These are phyloP conservation scores for Penicillium argentinense DNA, from an alignment of 495 filamentous ascomycete species.

Conservation along the genomic window DNA sequence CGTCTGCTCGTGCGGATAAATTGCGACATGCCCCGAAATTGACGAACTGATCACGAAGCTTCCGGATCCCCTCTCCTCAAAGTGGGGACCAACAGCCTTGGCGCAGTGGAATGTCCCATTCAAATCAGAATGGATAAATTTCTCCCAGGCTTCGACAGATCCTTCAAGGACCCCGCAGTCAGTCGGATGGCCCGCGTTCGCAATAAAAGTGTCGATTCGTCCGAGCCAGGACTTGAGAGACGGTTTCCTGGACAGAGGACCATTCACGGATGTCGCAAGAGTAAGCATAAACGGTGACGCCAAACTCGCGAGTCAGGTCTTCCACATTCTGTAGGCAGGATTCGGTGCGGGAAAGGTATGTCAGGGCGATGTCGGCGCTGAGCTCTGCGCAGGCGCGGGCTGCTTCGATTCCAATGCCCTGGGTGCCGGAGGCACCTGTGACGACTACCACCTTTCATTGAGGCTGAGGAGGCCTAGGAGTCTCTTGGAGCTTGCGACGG, in stretches of 20 bases:
- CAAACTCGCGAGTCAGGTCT: neutral
- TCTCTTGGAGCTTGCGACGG: no score
- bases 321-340: conserved; percentile 19
- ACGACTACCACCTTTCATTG: conserved; percentile 64
- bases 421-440: conserved; percentile 62
- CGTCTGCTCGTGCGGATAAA: conserved; percentile 68
- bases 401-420: conserved; percentile 65
- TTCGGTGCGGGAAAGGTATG: conserved; percentile 47
- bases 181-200: conserved; percentile 59
- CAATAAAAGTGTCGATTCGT: conserved; percentile 56
- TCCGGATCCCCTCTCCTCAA: conserved; percentile 50
- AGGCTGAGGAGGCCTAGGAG: no score
- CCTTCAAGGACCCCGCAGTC: conserved; percentile 55
- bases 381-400: conserved; percentile 62
- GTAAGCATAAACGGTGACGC: neutral
- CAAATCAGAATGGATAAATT: conserved; percentile 55
- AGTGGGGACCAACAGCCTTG: conserved; percentile 55
- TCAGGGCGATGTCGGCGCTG: conserved; percentile 60
- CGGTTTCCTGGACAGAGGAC: conserved; percentile 36
- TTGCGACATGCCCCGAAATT: conserved; percentile 66
- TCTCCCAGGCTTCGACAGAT: conserved; percentile 55
- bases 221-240: conserved; percentile 49
- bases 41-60: conserved; percentile 56
- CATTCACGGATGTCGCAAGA: conserved; percentile 31
- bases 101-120: conserved; percentile 60